A percentile compares a stretch with the other conserved stretches of the same genome.
Evolutionary conservation across 768 basidiomycete genomes (phyloP).

Genomic region (Tricholoma sp.): DNA sequence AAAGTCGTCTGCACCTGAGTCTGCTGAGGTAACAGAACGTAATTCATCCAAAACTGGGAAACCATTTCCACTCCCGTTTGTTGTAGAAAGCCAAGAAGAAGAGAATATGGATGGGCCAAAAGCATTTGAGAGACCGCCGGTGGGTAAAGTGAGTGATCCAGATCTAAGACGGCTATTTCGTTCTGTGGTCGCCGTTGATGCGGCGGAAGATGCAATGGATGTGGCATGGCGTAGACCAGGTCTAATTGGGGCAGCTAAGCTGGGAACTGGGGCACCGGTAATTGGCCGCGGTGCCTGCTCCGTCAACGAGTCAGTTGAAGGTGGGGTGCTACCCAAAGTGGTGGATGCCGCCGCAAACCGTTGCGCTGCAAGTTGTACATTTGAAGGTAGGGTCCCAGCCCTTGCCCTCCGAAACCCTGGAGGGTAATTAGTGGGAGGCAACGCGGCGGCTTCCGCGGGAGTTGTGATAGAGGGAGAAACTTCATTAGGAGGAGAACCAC

Average conservation of each 20-base stretch:
- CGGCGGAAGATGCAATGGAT: slow-evolving; percentile 54
- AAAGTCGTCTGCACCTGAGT: slow-evolving; percentile 82
- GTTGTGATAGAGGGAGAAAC: slow-evolving; percentile 51
- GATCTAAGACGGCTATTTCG: slow-evolving; percentile 84
- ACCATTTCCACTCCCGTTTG: slow-evolving; percentile 50
- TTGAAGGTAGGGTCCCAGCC: slow-evolving; percentile 97
- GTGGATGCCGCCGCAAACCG: slow-evolving; percentile 67
- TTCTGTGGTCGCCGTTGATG: slow-evolving; percentile 48
- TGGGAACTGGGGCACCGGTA: slow-evolving; percentile 36
- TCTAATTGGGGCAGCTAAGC: slow-evolving; percentile 39
- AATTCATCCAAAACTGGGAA: slow-evolving; percentile 73
- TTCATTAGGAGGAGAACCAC: slow-evolving; percentile 72
- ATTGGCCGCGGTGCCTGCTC: slow-evolving; percentile 49
- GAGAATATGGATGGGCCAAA: slow-evolving; percentile 89
- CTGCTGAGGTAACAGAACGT: slow-evolving; percentile 73
- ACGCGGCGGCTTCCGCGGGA: slow-evolving; percentile 48
- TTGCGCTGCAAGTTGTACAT: slow-evolving; percentile 84
- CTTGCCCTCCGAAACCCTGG: slow-evolving; percentile 89
- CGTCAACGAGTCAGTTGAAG: slow-evolving; percentile 36
- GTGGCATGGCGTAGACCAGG: slow-evolving; percentile 75
- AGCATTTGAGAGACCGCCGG: slow-evolving; percentile 71
- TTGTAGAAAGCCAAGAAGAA: slow-evolving; percentile 77
- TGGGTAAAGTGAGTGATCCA: slow-evolving; percentile 85
- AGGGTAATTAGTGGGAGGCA: slow-evolving; percentile 74
- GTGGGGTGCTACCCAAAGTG: slow-evolving; percentile 44